Evolutionary conservation across 78 protist genomes (phyloP), one percentile per base, ranked within the genome.

Genomic region (Speleostelium caveatum): DNA sequence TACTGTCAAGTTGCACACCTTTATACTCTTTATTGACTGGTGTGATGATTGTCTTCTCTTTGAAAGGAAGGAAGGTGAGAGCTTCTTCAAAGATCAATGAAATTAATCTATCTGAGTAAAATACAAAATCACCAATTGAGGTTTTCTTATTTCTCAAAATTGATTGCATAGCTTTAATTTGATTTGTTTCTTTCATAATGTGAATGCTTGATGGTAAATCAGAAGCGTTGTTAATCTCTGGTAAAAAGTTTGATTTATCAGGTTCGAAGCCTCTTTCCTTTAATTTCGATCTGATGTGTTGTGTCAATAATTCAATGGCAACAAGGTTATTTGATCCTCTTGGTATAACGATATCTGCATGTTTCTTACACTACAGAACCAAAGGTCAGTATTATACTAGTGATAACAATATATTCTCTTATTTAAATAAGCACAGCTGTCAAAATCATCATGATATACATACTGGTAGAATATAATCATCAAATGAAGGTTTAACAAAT

Each of bases 401-500:
- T 66, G 7, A 19, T 66, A 21, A 19, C 10, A 21, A 19, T 19
- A 45, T 19, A 35, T 55, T 17, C 35, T 35, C 6, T 2, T 42
- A 8, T 16, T 10, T 36, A 22, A 24, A 35, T 28, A 0, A 5
- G 5, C 22, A 38, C 53, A 80, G 22, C 10, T 12, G 28, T 33
- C 21, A 4, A n/a, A 41, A 3, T 12, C 33, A 26, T 36, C 21
- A 16, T 6, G 10, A 12, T 28, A 12, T 35, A 58, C 90, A 30
- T 55, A 93, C 95, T 69, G 97, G 97, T 6, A 79, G 28, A 19
- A 95, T 86, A 63, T 77, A 95, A 39, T 93, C 96, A 6, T 95
- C 97, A 67, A 87, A 95, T 16, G 96, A 66, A 58, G 97, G 97
- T 73, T 95, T 95, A 24, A 95, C 97, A 65, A 88, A 95, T 2